Percentiles rank a stretch among this genome's conserved stretches.
These are phyloP conservation scores for Fraxinus pennsylvanica DNA, from an alignment of 257 asterid species.

Conservation along the genomic window DNA sequence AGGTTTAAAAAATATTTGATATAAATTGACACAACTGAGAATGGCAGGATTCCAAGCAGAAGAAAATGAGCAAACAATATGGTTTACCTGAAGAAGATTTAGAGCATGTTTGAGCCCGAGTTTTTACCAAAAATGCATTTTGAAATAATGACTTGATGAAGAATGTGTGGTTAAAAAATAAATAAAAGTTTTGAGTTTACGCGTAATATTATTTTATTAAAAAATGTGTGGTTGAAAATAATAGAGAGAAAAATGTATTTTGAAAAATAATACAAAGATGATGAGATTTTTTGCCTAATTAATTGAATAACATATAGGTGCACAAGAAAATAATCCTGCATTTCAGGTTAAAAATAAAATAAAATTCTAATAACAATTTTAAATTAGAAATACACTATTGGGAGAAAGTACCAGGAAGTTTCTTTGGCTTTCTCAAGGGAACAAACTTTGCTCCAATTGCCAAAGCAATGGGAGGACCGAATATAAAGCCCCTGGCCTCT, in stretches of 20 bases:
- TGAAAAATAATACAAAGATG: neutral
- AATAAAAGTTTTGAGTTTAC: too few relatives aligned
- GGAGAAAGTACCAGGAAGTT: constrained; percentile 59
- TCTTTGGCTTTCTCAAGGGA: constrained; percentile 74
- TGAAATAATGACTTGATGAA: too few relatives aligned
- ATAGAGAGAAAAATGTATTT: too few relatives aligned
- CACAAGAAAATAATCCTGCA: neutral
- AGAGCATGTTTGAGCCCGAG: too few relatives aligned
- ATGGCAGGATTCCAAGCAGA: neutral
- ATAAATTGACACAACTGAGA: neutral
- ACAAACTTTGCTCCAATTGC: constrained; percentile 90
- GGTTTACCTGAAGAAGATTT: neutral
- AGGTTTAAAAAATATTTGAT: neutral
- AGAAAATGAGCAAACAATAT: neutral
- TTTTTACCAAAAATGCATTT: too few relatives aligned
- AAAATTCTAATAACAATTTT: constrained; percentile 35
- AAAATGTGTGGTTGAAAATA: too few relatives aligned
- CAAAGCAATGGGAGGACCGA: constrained; percentile 82
- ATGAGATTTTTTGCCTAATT: neutral
- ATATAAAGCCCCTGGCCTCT: constrained; percentile 85
- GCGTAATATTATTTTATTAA: too few relatives aligned
- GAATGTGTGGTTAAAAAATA: too few relatives aligned
- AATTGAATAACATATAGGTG: neutral
- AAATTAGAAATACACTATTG: neutral
- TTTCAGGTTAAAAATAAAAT: neutral